These are phyloP conservation scores for Nigrospora oryzae DNA, from an alignment of 2,329 filamentous ascomycete species.

Conservation along the genomic window DNA sequence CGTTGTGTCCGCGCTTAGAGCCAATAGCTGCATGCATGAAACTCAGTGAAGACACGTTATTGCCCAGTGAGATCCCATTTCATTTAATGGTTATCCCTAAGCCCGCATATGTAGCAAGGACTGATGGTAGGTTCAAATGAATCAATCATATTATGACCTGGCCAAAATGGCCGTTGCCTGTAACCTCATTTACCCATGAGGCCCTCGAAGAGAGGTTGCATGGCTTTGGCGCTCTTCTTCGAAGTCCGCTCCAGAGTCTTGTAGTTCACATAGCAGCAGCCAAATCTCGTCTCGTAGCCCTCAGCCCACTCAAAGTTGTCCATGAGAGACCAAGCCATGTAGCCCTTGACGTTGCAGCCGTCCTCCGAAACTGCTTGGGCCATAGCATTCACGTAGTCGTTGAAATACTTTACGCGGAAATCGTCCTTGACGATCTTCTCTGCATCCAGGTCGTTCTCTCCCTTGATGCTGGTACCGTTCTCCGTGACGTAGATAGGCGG, in stretches of 20 bases:
- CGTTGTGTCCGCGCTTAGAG: too few relatives aligned
- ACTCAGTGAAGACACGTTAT: too few relatives aligned
- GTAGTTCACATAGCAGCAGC: slow-evolving; percentile 79
- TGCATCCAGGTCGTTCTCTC: slow-evolving; percentile 66
- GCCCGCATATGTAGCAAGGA: too few relatives aligned
- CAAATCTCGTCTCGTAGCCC: slow-evolving; percentile 79
- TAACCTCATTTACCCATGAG: slow-evolving; percentile 35
- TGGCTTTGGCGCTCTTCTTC: slow-evolving; percentile 75
- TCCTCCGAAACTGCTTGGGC: slow-evolving; percentile 63
- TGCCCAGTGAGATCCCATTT: too few relatives aligned
- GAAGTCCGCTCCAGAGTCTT: slow-evolving; percentile 69
- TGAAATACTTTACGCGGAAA: slow-evolving; percentile 73
- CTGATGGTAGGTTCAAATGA: too few relatives aligned
- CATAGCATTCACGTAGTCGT: slow-evolving; percentile 68
- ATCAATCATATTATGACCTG: too few relatives aligned
- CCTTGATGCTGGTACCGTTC: slow-evolving; percentile 78
- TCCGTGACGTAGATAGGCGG: slow-evolving; percentile 84
- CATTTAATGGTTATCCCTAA: too few relatives aligned
- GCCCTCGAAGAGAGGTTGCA: slow-evolving; percentile 63
- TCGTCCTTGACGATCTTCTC: slow-evolving; percentile 72
- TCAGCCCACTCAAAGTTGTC: slow-evolving; percentile 94
- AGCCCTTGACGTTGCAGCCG: slow-evolving; percentile 70
- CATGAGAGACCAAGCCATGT: slow-evolving; percentile 82
- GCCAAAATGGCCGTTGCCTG: too few relatives aligned
- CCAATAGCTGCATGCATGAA: too few relatives aligned